phyloP scores from a whole-genome alignment of 1,284 basidiomycete species.

The Irpex rosettiformis region DNA sequence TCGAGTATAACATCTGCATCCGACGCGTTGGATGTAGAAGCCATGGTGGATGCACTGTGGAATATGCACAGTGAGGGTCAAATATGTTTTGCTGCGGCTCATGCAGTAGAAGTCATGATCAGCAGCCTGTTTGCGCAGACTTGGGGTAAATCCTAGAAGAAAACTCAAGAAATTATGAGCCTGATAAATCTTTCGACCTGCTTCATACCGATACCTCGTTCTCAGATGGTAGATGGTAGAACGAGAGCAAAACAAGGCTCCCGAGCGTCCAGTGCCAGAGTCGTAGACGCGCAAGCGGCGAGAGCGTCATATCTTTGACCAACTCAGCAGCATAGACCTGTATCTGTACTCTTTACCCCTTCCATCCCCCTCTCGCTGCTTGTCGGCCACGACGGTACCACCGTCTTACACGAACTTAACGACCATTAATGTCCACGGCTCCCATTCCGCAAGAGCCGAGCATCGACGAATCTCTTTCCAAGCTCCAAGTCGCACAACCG shows the following conservation, averaged over 20 bases:
- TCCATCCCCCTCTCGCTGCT: background rate
- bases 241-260: too few species aligned
- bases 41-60: background rate
- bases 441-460: background rate
- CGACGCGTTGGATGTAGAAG: background rate
- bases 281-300: background rate
- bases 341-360: background rate
- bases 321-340: background rate
- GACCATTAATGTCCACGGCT: conserved; percentile 1
- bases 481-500: conserved; percentile 6
- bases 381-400: background rate
- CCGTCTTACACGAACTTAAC: background rate
- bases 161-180: background rate
- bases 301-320: background rate
- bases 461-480: conserved; percentile 3
- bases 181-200: background rate
- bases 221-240: background rate
- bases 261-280: background rate
- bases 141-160: too few species aligned
- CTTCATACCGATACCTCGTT: background rate
- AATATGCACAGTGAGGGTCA: background rate
- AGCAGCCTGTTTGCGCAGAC: too few species aligned
- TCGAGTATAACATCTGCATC: conserved; percentile 29
- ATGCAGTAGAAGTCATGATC: too few species aligned
- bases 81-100: background rate